Conservation (phyloP, 2,329 filamentous ascomycete species). For the Diaporthe vexans region DNA sequence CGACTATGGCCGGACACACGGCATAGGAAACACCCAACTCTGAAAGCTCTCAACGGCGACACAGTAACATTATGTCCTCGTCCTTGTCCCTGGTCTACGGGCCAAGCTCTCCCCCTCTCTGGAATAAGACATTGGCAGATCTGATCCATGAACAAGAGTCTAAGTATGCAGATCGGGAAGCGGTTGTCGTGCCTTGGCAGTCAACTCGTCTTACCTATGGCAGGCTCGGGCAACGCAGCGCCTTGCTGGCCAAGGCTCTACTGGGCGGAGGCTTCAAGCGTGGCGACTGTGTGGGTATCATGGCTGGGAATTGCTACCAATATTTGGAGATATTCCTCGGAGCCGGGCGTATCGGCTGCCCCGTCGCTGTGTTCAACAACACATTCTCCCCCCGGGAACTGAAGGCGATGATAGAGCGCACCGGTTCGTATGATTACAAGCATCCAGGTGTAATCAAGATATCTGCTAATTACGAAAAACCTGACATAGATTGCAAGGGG, state of each 20-base stretch:
- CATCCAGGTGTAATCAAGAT: not conserved
- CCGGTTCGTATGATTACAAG: not conserved
- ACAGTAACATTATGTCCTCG: not conserved
- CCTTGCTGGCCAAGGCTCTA: slow-evolving; percentile 1
- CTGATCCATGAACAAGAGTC: not conserved
- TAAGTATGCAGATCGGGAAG: slow-evolving; percentile 13
- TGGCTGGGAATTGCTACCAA: slow-evolving; percentile 23
- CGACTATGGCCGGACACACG: not conserved
- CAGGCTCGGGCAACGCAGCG: slow-evolving; percentile 4
- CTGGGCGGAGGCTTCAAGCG: slow-evolving; percentile 3
- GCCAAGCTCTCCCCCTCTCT: not conserved
- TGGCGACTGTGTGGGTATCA: slow-evolving; percentile 25
- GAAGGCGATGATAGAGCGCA: slow-evolving; percentile 21
- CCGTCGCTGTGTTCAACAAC: slow-evolving; percentile 14
- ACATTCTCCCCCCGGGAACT: slow-evolving; percentile 15
- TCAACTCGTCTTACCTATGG: not conserved
- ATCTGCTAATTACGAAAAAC: not conserved
- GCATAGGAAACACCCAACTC: not conserved
- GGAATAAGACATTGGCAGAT: slow-evolving; percentile 3
- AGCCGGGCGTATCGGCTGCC: slow-evolving; percentile 13
- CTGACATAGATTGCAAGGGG: not conserved
- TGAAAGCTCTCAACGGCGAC: not conserved
- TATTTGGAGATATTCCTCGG: slow-evolving; percentile 12
- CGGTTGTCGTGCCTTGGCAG: slow-evolving; percentile 7
- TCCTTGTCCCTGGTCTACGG: not conserved